Conservation (phyloP, 257 asterid species). For the Perilla frutescens region DNA sequence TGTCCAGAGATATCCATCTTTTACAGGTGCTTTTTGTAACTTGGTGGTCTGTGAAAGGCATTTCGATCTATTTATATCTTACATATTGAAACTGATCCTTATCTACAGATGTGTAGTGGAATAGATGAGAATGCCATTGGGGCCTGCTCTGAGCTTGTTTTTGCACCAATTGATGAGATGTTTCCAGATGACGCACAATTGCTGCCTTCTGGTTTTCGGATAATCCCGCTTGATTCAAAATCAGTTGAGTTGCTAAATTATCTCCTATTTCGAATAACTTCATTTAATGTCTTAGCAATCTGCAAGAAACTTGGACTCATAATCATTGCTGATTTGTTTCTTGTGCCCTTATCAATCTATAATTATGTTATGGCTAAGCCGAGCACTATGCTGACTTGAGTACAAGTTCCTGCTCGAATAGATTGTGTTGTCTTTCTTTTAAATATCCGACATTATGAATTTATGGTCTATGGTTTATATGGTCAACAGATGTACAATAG, state of each 20-base stretch:
- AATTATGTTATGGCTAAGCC: too few relatives aligned
- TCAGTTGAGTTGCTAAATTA: constrained; percentile 63
- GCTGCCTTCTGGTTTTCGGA: constrained; percentile 95
- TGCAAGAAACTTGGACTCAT: too few relatives aligned
- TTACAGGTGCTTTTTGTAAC: constrained; percentile 63
- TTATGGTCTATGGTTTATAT: too few relatives aligned
- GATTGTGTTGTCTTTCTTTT: too few relatives aligned
- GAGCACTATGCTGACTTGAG: too few relatives aligned
- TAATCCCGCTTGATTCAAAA: constrained; percentile 86
- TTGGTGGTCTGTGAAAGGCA: not conserved
- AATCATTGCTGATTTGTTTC: too few relatives aligned
- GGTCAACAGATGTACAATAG: too few relatives aligned
- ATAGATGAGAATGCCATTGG: constrained; percentile 88
- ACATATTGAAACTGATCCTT: constrained; percentile 8
- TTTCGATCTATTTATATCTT: not conserved
- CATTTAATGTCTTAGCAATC: too few relatives aligned
- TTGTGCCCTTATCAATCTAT: too few relatives aligned
- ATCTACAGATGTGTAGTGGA: constrained; percentile 86
- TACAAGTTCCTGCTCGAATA: too few relatives aligned
- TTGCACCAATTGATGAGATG: constrained; percentile 97
- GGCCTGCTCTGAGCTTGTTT: constrained; percentile 92
- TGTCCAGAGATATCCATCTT: constrained; percentile 88
- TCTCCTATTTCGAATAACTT: not conserved
- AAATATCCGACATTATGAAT: too few relatives aligned
- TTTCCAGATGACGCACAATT: constrained; percentile 91